Conservation (phyloP, 306 rosid genomes). For the Vigna radiata region DNA sequence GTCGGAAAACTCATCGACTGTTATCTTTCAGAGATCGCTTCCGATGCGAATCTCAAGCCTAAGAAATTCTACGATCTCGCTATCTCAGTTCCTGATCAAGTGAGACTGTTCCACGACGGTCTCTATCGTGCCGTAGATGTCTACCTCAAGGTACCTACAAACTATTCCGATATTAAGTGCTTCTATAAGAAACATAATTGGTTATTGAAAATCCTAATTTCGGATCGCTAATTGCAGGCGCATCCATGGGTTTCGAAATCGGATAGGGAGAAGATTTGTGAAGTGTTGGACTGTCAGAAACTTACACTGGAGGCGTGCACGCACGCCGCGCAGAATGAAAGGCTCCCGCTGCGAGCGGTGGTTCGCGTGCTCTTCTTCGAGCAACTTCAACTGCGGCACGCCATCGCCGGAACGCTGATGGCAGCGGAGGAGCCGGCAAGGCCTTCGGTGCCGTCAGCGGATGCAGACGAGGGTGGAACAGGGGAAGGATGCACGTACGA, state of each 20-base stretch:
- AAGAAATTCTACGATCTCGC: background rate
- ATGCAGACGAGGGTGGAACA: background rate
- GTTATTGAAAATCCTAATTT: background rate
- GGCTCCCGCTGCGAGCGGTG: constrained; percentile 67
- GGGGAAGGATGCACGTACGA: background rate
- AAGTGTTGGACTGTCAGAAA: constrained; percentile 1
- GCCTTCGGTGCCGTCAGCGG: background rate
- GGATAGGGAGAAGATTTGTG: constrained; percentile 6
- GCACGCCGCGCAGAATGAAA: constrained; percentile 93
- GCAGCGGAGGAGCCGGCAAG: background rate
- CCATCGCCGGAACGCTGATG: background rate
- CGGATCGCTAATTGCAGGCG: background rate
- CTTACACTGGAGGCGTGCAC: constrained; percentile 72
- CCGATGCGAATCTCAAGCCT: constrained; percentile 5
- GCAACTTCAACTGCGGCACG: constrained; percentile 20
- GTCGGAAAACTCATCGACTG: constrained; percentile 13
- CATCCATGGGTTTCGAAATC: constrained; percentile 16
- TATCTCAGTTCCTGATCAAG: constrained; percentile 1
- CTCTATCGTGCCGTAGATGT: constrained; percentile 19
- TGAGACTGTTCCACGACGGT: constrained; percentile 20
- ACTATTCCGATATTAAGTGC: background rate
- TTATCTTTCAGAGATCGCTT: constrained; percentile 17
- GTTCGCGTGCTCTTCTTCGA: constrained; percentile 16
- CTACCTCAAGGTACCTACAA: constrained; percentile 1
- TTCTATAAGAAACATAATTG: background rate